Evolutionary conservation across 306 rosid genomes (phyloP), one percentile per base, ranked within the genome.

Genomic region (Vigna mungo): DNA sequence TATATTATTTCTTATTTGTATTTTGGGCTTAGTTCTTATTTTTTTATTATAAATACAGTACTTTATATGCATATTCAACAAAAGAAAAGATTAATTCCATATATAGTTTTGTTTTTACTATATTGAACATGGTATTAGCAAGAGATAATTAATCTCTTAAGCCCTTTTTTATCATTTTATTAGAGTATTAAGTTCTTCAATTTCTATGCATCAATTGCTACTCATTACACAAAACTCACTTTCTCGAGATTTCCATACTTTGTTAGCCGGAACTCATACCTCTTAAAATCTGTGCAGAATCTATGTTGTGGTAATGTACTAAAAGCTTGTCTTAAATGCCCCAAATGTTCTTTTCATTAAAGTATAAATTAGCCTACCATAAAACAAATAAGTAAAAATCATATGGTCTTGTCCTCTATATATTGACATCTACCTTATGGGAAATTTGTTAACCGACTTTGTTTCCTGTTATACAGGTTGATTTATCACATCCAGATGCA

Each of bases 401-500:
- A 20, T 21, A 12, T 56, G 16, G 37, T 30, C 48, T 74, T 63
- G 12, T 74, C 27, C 69, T 52, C 36, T 41, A 9, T 41, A 41
- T 41, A 9, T 41, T 9, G 34, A 30, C 17, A 34, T 37, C 41
- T 80, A 59, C 30, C 7, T 70, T 60, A 21, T 23, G 21, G 39
- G 17, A 32, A 62, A 3, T 16, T 37, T 67, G 16, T 49, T 25
- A 21, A 60, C 74, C 17, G 7, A 44, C 1, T 3, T 68, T 41
- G n/a, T 53, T 41, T 44, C 15, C 36, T 53, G 65, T 72, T 54
- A 79, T 81, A 83, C 95, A 94, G 98, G 96, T 92, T 30, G 98
- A 92, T 83, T 84, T 94, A 81, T 90, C 98, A 51, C 90, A 81
- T 84, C 91, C 93, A 17, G 77, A 88, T 75, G 98, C 95, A 9